Conservation (phyloP, 2,329 filamentous ascomycete species). For the Ceratocystis papillata region DNA sequence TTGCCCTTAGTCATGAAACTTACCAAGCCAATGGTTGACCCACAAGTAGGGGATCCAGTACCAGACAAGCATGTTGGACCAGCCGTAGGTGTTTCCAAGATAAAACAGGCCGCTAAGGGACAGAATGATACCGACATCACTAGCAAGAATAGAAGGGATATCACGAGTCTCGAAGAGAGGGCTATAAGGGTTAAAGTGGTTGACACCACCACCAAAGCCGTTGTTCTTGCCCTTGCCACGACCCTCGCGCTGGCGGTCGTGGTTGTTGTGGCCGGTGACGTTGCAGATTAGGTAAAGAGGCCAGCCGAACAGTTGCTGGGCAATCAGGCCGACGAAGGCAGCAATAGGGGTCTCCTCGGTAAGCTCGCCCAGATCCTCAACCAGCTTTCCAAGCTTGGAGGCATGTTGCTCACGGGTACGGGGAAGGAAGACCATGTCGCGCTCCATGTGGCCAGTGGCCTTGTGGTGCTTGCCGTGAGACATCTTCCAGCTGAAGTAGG, state of each 20-base stretch:
- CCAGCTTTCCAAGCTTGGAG: conserved; percentile 57
- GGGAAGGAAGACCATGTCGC: conserved; percentile 98
- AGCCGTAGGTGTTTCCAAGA: conserved; percentile 69
- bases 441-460: conserved; percentile 90
- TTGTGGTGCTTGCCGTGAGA: conserved; percentile 99
- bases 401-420: conserved; percentile 78
- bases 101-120: conserved; percentile 51
- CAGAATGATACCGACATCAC: conserved; percentile 69
- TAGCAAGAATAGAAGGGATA: conserved; percentile 73
- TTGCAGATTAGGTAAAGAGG: conserved; percentile 83
- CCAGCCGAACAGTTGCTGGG: conserved; percentile 88
- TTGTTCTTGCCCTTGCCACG: conserved; percentile 89
- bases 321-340: conserved; percentile 61
- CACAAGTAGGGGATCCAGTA: conserved; percentile 91
- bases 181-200: conserved; percentile 84
- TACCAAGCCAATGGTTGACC: conserved; percentile 99
- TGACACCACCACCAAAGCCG: conserved; percentile 68
- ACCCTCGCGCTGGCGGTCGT: conserved; percentile 81
- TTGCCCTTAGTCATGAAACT: conserved; percentile 33
- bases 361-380: conserved; percentile 77
- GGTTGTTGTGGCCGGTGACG: conserved; percentile 91
- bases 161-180: conserved; percentile 89
- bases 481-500: conserved; percentile 99
- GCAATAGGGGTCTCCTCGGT: conserved; percentile 88
- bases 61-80: conserved; percentile 81